phyloP scores from a whole-genome alignment of 2,329 filamentous ascomycete genomes.

The Penicillium sp. region DNA sequence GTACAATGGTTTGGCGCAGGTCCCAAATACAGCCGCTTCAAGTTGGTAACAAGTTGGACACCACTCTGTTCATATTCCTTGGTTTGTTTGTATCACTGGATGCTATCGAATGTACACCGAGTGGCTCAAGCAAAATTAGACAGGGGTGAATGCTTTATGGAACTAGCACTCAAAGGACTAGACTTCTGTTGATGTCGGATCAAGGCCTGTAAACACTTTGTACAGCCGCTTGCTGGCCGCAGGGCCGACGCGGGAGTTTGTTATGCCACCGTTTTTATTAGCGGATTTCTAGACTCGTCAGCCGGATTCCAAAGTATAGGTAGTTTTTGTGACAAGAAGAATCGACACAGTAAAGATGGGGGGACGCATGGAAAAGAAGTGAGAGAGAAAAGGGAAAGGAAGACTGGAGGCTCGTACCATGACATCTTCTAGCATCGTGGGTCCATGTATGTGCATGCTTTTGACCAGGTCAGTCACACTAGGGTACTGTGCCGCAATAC shows the following conservation, averaged over 20 bases:
- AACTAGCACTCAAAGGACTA: conserved; percentile 20
- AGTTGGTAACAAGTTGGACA: no score
- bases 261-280: conserved; percentile 51
- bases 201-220: conserved; percentile 54
- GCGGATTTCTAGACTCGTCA: conserved; percentile 46
- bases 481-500: conserved; percentile 65
- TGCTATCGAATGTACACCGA: no score
- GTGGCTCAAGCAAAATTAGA: neutral
- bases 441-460: conserved; percentile 64
- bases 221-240: conserved; percentile 52
- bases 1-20: no score
- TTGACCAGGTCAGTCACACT: conserved; percentile 62
- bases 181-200: conserved; percentile 50
- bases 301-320: neutral
- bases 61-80: no score
- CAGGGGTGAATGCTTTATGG: neutral
- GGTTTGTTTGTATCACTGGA: no score
- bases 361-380: neutral
- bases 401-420: conserved; percentile 34
- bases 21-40: no score
- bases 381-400: neutral
- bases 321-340: neutral
- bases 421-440: conserved; percentile 65
- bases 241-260: conserved; percentile 52
- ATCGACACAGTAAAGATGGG: neutral